These are phyloP conservation scores for Candida railenensis DNA, from an alignment of 805 yeast species.

Conservation along the genomic window DNA sequence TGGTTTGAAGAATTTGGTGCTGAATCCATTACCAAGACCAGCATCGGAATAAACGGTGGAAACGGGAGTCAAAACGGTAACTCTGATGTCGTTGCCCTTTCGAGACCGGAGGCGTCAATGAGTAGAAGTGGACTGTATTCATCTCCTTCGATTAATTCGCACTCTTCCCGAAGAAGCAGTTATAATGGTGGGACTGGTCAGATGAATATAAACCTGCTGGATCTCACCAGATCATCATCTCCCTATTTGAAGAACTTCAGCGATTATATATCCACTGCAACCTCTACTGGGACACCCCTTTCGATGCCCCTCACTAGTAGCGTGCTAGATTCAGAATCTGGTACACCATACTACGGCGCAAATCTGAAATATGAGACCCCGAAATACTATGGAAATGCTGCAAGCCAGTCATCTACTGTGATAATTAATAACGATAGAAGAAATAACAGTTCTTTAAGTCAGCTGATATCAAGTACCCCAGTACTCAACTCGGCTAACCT, in stretches of 20 bases:
- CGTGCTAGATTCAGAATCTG: not conserved
- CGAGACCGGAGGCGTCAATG: slow-evolving; percentile 5
- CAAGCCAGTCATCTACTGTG: not conserved
- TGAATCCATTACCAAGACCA: slow-evolving; percentile 15
- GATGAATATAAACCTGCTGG: not conserved
- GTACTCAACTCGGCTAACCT: too few species aligned
- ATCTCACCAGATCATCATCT: not conserved
- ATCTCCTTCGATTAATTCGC: not conserved
- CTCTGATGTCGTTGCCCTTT: not conserved
- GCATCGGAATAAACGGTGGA: not conserved
- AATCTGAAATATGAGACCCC: not conserved
- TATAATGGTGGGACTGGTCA: slow-evolving; percentile 2
- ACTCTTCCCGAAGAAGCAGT: slow-evolving; percentile 3
- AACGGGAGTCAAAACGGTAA: not conserved
- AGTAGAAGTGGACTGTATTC: not conserved
- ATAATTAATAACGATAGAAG: too few species aligned
- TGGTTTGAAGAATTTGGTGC: slow-evolving; percentile 36
- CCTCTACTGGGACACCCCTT: not conserved
- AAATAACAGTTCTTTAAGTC: not conserved
- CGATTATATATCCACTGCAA: slow-evolving; percentile 6
- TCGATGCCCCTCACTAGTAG: not conserved
- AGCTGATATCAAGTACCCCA: not conserved
- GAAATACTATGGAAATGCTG: not conserved
- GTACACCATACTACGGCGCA: not conserved
- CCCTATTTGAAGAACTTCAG: slow-evolving; percentile 6